A percentile compares a stretch with the other conserved stretches of the same genome.
phyloP scores from a whole-genome alignment of 345 rosid species.

The Syzygium oleosum region DNA sequence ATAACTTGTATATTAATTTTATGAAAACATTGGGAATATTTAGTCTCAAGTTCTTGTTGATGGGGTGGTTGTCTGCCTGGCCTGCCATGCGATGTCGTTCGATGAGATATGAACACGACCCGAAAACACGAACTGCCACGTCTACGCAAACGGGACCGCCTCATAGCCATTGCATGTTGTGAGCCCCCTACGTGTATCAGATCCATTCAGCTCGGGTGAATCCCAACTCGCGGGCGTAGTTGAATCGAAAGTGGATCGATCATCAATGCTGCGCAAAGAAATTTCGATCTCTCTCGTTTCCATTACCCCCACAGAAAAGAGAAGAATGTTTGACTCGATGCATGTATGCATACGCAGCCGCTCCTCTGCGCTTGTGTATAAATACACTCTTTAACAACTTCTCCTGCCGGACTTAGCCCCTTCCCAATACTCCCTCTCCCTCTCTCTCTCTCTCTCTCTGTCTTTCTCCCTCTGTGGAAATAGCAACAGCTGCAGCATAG shows the following conservation, averaged over 20 bases:
- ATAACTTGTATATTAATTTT: not conserved
- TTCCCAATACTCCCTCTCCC: not conserved
- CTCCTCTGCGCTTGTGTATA: not conserved
- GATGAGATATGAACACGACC: not conserved
- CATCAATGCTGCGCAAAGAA: not conserved
- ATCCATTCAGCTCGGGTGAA: not conserved
- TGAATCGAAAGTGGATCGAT: not conserved
- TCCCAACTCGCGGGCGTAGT: not conserved
- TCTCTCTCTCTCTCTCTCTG: not conserved
- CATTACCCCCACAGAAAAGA: not conserved
- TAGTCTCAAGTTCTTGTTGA: not conserved
- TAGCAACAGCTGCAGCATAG: not conserved
- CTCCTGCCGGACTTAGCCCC: not conserved
- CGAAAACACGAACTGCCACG: not conserved
- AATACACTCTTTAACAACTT: not conserved
- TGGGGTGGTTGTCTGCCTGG: not conserved
- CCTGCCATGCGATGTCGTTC: not conserved
- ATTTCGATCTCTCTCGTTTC: not conserved
- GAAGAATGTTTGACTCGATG: not conserved
- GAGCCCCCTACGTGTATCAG: not conserved
- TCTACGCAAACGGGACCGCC: not conserved
- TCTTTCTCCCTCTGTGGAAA: not conserved
- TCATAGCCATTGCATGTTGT: not conserved
- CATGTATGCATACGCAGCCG: not conserved
- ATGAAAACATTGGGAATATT: not conserved